Evolutionary conservation across 192 early-diverging fungal genomes (phyloP).

Genomic region (Coemansia sp.): DNA sequence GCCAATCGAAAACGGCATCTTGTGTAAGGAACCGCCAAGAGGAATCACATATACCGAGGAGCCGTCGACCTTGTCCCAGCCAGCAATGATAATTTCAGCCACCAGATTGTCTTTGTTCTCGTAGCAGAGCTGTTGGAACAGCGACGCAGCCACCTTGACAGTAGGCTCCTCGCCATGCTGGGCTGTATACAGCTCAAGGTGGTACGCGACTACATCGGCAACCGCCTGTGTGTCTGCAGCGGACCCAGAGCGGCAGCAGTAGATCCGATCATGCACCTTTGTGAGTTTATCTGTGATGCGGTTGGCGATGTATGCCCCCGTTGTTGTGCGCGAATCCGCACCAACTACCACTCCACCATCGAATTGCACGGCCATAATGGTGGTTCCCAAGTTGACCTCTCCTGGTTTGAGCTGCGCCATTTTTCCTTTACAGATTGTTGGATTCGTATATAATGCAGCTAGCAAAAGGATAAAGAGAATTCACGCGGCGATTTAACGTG

Average conservation of each 20-base stretch:
- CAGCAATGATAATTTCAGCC: slow-evolving; percentile 96
- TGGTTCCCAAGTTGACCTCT: slow-evolving; percentile 95
- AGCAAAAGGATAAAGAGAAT: not conserved
- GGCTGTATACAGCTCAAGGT: slow-evolving; percentile 89
- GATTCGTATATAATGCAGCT: not conserved
- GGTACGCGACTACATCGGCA: slow-evolving; percentile 96
- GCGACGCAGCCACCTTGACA: slow-evolving; percentile 79
- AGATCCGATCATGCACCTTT: slow-evolving; percentile 90
- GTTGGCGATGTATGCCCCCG: slow-evolving; percentile 95
- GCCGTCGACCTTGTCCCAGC: slow-evolving; percentile 92
- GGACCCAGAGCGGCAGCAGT: slow-evolving; percentile 96
- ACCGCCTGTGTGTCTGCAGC: slow-evolving; percentile 99
- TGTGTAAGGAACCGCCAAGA: slow-evolving; percentile 90
- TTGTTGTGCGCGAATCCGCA: slow-evolving; percentile 96
- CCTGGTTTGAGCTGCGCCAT: slow-evolving; percentile 78
- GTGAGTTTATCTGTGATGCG: slow-evolving; percentile 98
- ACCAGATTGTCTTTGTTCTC: slow-evolving; percentile 84
- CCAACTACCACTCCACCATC: slow-evolving; percentile 92
- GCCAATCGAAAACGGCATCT: slow-evolving; percentile 89
- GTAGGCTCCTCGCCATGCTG: slow-evolving; percentile 82
- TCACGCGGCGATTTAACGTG: not conserved
- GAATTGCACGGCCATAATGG: slow-evolving; percentile 94
- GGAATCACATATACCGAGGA: slow-evolving; percentile 88
- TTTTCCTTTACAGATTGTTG: not conserved
- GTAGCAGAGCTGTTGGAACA: slow-evolving; percentile 96